phyloP scores from a whole-genome alignment of 148 eudicot species.

The Oxyria digyna region DNA sequence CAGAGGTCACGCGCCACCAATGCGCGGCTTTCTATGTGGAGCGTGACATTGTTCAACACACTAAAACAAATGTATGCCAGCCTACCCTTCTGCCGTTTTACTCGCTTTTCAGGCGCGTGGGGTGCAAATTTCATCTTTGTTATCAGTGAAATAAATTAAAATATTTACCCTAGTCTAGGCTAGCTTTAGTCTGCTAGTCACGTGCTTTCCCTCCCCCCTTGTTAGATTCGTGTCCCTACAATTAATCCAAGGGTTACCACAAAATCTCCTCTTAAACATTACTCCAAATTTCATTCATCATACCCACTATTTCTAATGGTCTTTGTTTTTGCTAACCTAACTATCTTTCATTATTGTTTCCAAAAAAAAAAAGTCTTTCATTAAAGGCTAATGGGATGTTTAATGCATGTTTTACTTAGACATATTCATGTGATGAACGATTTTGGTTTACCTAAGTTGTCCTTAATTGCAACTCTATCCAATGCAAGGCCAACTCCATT shows the following conservation, averaged over 20 bases:
- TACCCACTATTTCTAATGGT: no score
- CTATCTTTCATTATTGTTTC: no score
- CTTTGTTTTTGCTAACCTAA: no score
- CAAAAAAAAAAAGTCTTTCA: no score
- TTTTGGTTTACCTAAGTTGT: no score
- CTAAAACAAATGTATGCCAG: background rate
- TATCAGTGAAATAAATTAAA: background rate
- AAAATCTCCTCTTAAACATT: background rate
- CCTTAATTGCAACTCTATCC: no score
- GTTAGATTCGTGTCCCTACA: background rate
- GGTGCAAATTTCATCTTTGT: background rate
- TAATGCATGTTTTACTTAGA: no score
- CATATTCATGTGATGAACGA: no score
- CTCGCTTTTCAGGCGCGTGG: background rate
- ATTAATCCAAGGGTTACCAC: background rate
- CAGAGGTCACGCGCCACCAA: background rate
- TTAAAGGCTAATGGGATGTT: no score
- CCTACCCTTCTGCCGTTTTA: background rate
- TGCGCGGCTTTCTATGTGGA: constrained; percentile 7
- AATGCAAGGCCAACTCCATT: no score
- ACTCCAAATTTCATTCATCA: no score
- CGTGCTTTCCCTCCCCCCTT: background rate
- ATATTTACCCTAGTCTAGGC: background rate
- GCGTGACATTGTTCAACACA: background rate
- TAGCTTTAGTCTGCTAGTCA: constrained; percentile 1